Evolutionary conservation across 176 grass and related monocot species (phyloP).

Genomic region (Oryza meridionalis): DNA sequence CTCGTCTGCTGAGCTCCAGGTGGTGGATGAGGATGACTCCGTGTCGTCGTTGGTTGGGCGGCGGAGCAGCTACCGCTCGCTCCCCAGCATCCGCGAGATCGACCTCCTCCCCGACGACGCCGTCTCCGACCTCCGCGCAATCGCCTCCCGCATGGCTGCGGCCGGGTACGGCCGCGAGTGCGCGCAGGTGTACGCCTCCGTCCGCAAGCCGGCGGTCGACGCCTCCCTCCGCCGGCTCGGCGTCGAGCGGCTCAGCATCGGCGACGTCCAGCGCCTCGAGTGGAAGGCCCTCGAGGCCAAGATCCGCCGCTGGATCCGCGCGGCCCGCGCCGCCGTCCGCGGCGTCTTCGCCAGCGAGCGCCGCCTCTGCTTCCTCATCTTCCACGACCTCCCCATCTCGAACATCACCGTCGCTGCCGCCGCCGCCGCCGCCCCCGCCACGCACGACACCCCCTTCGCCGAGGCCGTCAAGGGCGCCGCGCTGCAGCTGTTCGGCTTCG

Average conservation of each 20-base stretch:
- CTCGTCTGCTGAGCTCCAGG: constrained; percentile 32
- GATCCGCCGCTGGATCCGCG: constrained; percentile 72
- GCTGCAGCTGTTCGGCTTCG: constrained; percentile 89
- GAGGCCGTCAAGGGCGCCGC: constrained; percentile 92
- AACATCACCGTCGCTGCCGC: not conserved
- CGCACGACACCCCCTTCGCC: constrained; percentile 67
- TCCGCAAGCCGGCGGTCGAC: constrained; percentile 70
- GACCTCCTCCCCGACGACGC: constrained; percentile 88
- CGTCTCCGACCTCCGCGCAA: constrained; percentile 71
- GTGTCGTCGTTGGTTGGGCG: constrained; percentile 44
- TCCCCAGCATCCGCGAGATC: constrained; percentile 83
- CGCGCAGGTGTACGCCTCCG: constrained; percentile 70
- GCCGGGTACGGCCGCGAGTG: constrained; percentile 91
- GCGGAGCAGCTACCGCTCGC: constrained; percentile 67
- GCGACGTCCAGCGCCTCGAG: constrained; percentile 66
- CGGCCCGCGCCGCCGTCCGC: constrained; percentile 67
- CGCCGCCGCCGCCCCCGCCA: constrained; percentile 38
- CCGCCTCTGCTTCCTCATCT: constrained; percentile 62
- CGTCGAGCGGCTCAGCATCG: constrained; percentile 70
- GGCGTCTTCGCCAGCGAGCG: constrained; percentile 81
- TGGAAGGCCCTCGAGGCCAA: constrained; percentile 65
- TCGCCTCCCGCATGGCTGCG: constrained; percentile 74
- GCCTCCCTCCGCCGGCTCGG: constrained; percentile 75
- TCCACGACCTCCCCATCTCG: constrained; percentile 51
- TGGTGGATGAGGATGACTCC: constrained; percentile 39